Base-by-base conservation (phyloP, 305 asterid species). In the Lippia alba region DNA sequence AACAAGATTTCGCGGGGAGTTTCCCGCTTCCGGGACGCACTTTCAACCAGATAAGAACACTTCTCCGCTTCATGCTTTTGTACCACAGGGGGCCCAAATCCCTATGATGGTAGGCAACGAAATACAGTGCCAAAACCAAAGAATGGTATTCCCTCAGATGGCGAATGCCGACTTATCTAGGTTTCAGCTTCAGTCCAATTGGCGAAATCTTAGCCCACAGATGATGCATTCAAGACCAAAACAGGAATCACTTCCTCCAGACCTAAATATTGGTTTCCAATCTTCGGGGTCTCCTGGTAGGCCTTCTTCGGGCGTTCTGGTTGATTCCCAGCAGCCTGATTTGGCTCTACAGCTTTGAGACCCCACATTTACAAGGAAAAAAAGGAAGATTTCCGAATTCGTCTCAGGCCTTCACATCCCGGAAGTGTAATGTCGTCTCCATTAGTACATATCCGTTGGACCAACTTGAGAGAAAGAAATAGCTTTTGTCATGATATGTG, bases 301-400 rank as follows among this genome's bases (percentile, higher is more conserved):
- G 72, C 93, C 95, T 41, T 86, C 98, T 58, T 83, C 96, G 0
- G 83, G 88, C n/a, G 89, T 85, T 40, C 72, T 85, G 70, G 87
- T 95, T 55, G 99, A 95, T 83, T 86, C 99, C 54, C 97, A 91
- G 87, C 99, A 92, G 77, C 99, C 99, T n/a, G 99, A 95, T 82
- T 80, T 95, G 69, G 99, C 99, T 73, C 85, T 91, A 77, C 99
- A 95, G 71, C 97, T 95, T 70, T 92, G 81, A 90, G 64, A 71
- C 6, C 14, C 40, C 2, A n/a, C 20, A 17, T 18, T n/a, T 44
- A 12, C 19, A 6, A 50, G 41, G 41, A 12, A 24, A 40, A 20
- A n/a, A 16, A 44, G 17, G 6, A 33, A 41, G 33, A 56, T 16
- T 58, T 30, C 44, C 64, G 45, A 33, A 24, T 19, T 56, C 19